Evolutionary conservation across 768 basidiomycete genomes (phyloP).

Genomic region (Kwoniella dejecticola): DNA sequence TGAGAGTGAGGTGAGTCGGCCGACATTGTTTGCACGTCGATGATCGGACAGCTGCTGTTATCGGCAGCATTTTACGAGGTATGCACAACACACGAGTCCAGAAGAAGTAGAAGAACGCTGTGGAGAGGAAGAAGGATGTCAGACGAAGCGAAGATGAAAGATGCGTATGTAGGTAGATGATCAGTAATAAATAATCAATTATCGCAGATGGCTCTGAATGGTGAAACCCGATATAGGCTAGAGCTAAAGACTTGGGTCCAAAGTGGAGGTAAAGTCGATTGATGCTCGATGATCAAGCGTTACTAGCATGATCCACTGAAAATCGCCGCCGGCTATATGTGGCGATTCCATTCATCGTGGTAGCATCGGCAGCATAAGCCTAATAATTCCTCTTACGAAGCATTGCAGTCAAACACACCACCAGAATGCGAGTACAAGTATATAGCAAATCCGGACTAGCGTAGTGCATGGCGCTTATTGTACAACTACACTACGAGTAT

Average conservation of each 20-base stretch:
- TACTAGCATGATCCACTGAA: not conserved
- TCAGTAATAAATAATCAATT: not conserved
- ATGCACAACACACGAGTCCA: not conserved
- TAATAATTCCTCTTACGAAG: too few relatives aligned
- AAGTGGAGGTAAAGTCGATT: not conserved
- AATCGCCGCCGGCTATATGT: conserved; percentile 15
- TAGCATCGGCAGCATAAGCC: too few relatives aligned
- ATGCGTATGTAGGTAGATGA: not conserved
- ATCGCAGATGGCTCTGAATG: not conserved
- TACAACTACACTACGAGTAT: conserved; percentile 4
- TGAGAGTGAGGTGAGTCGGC: conserved; percentile 30
- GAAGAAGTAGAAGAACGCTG: not conserved
- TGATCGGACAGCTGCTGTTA: conserved; percentile 37
- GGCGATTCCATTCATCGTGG: conserved; percentile 3
- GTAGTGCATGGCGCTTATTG: not conserved
- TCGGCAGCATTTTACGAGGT: conserved; percentile 31
- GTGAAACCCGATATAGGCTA: too few relatives aligned
- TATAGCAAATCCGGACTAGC: too few relatives aligned
- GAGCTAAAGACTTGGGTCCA: not conserved
- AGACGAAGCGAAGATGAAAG: not conserved
- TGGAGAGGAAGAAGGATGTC: too few relatives aligned
- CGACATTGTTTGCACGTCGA: conserved; percentile 30
- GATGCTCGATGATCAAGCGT: conserved; percentile 15
- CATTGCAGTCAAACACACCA: too few relatives aligned
- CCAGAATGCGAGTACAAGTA: too few relatives aligned